Percentiles rank a stretch among this genome's conserved stretches.
phyloP scores from a whole-genome alignment of 306 rosid species.

The Hylodesmum podocarpum region DNA sequence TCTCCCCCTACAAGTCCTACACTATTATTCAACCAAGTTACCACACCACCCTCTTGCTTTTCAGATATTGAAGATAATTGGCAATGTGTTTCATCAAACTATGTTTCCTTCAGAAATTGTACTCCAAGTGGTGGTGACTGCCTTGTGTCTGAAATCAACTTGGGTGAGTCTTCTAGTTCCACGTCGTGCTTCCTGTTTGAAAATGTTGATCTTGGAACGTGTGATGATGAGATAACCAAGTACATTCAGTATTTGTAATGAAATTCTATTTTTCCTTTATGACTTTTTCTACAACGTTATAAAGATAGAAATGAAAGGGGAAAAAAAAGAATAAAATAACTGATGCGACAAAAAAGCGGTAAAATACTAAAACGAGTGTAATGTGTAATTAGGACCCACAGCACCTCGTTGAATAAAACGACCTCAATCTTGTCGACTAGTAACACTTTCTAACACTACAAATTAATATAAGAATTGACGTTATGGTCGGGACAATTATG shows the following conservation, averaged over 20 bases:
- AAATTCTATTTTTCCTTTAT: neutral
- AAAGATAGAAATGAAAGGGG: neutral
- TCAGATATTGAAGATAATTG: constrained; percentile 16
- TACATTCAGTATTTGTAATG: constrained; percentile 4
- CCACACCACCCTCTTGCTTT: constrained; percentile 9
- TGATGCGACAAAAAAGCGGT: neutral
- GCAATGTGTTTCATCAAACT: neutral
- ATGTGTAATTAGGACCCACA: no score
- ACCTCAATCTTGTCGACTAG: no score
- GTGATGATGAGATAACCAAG: constrained; percentile 15
- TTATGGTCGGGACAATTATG: no score
- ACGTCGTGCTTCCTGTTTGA: constrained; percentile 2
- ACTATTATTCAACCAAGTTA: neutral
- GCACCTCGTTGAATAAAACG: no score
- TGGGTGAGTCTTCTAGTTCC: constrained; percentile 14
- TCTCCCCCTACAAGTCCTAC: neutral
- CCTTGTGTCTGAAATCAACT: constrained; percentile 9
- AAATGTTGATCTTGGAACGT: neutral
- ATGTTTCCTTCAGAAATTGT: neutral
- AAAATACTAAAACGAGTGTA: no score
- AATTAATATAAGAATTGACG: no score
- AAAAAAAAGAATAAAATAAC: neutral
- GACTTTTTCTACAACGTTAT: neutral
- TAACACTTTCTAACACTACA: no score
- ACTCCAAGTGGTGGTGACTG: neutral